Conservation (phyloP, 2,329 filamentous ascomycete genomes). For the Zymoseptoria passerinii region DNA sequence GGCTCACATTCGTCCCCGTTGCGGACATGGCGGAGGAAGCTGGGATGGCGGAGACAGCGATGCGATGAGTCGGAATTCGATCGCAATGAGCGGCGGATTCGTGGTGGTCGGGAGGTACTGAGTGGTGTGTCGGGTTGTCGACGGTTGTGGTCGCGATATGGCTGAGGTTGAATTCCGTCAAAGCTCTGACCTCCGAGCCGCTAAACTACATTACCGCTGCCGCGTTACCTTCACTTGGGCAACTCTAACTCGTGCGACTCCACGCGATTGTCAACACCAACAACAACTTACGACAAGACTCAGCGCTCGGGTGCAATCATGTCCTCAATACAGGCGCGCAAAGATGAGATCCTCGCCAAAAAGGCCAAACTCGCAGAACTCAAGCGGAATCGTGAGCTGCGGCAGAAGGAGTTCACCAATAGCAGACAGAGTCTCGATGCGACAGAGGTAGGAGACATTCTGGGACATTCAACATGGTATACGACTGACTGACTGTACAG, state of each 20-base stretch:
- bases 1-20: constrained; percentile 46
- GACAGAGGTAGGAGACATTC: constrained; percentile 54
- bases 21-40: constrained; percentile 33
- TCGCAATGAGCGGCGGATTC: background rate
- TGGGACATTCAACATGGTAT: background rate
- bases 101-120: background rate
- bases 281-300: background rate
- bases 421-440: constrained; percentile 60
- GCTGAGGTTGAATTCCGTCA: background rate
- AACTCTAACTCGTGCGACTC: background rate
- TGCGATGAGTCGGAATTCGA: background rate
- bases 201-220: background rate
- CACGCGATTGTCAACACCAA: background rate
- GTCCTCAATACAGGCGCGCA: constrained; percentile 55
- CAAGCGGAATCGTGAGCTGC: constrained; percentile 80
- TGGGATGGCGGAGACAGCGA: constrained; percentile 4
- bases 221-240: background rate
- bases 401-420: constrained; percentile 65
- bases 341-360: constrained; percentile 94
- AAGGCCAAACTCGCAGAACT: constrained; percentile 95
- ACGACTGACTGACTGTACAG: constrained; percentile 36
- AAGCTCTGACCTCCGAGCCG: background rate
- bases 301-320: constrained; percentile 9
- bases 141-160: background rate
- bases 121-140: background rate